These are phyloP conservation scores for Pseudocercospora macadamiae DNA, from an alignment of 2,329 filamentous ascomycete species.

Conservation along the genomic window DNA sequence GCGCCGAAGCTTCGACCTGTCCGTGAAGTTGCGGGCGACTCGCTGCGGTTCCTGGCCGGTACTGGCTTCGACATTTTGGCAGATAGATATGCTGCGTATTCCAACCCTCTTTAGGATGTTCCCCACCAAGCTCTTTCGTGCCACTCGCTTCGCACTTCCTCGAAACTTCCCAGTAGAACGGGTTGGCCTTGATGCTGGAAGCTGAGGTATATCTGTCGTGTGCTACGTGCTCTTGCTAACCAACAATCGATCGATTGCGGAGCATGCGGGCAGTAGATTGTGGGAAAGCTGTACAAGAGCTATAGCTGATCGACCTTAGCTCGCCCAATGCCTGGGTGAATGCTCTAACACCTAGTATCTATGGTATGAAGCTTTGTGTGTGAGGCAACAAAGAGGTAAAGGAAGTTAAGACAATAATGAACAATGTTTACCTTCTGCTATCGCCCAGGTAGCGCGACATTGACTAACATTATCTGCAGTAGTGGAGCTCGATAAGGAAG, in stretches of 20 bases:
- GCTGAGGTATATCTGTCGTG: too few relatives aligned
- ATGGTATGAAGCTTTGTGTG: not conserved
- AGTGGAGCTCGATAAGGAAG: slow-evolving; percentile 16
- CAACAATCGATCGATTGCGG: not conserved
- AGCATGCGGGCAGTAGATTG: not conserved
- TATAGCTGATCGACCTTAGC: not conserved
- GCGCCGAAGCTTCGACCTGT: slow-evolving; percentile 33
- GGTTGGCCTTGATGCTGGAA: too few relatives aligned
- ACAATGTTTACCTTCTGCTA: not conserved
- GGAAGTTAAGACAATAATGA: not conserved
- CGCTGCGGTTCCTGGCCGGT: slow-evolving; percentile 21
- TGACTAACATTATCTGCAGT: slow-evolving; percentile 21
- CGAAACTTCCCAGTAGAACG: too few relatives aligned
- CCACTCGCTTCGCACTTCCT: too few relatives aligned
- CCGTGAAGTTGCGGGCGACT: slow-evolving; percentile 11
- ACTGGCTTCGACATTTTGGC: slow-evolving; percentile 14
- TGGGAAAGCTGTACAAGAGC: not conserved
- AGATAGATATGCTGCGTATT: not conserved
- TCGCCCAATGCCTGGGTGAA: not conserved
- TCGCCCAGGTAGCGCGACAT: not conserved
- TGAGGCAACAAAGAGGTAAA: not conserved
- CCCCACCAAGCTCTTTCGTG: not conserved
- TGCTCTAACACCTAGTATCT: not conserved
- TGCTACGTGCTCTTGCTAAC: too few relatives aligned
- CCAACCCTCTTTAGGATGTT: not conserved